Percentiles rank a stretch among this genome's conserved stretches.
phyloP scores from a whole-genome alignment of 805 yeast genomes.

The Saccharomycopsis capsularis region DNA sequence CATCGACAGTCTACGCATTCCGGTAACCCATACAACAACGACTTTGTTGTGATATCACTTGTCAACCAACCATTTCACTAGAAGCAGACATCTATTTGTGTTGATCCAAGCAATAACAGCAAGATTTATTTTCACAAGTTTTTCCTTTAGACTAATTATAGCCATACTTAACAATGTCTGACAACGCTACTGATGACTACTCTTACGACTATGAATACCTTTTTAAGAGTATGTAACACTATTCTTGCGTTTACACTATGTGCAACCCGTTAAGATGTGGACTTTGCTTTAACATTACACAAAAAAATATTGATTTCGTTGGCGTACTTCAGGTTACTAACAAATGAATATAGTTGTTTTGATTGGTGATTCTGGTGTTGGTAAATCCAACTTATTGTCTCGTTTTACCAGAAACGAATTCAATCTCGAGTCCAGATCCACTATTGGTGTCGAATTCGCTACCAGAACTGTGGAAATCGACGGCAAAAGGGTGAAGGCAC shows the following conservation, averaged over 20 bases:
- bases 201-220: conserved; percentile 83
- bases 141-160: too few relatives aligned
- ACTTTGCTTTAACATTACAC: too few relatives aligned
- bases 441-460: conserved; percentile 98
- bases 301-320: neutral
- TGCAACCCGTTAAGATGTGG: too few relatives aligned
- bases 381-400: conserved; percentile 87
- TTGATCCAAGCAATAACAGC: too few relatives aligned
- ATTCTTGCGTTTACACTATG: too few relatives aligned
- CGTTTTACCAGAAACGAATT: conserved; percentile 95
- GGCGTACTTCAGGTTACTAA: conserved; percentile 13
- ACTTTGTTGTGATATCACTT: too few relatives aligned
- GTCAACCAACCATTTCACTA: too few relatives aligned
- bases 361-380: conserved; percentile 97
- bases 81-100: too few relatives aligned
- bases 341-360: conserved; percentile 54
- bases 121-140: too few relatives aligned
- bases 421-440: conserved; percentile 86
- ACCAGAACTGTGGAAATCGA: conserved; percentile 88
- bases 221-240: conserved; percentile 52
- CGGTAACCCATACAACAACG: too few relatives aligned
- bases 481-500: conserved; percentile 79
- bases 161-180: conserved; percentile 30
- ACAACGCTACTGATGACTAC: conserved; percentile 54
- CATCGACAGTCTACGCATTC: too few relatives aligned